Evolutionary conservation across 345 rosid species (phyloP).

Genomic region (Litchi chinensis): DNA sequence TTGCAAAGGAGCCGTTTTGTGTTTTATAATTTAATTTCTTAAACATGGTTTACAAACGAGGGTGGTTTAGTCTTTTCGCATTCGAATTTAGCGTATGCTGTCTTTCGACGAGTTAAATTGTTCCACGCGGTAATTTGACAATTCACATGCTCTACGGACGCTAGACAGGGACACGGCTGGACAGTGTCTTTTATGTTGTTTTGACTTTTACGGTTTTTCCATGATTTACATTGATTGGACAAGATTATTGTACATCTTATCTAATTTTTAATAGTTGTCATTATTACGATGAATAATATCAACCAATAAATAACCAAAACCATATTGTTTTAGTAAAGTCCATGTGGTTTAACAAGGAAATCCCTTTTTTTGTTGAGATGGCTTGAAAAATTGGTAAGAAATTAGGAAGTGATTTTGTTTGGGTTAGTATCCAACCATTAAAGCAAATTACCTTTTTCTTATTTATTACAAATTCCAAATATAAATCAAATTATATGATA

Average conservation of each 20-base stretch:
- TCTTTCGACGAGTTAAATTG: neutral
- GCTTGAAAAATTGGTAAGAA: constrained; percentile 16
- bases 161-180: too few relatives aligned
- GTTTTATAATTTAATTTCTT: neutral
- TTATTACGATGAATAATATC: too few relatives aligned
- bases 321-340: neutral
- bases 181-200: too few relatives aligned
- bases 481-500: too few relatives aligned
- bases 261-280: too few relatives aligned
- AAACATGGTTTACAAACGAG: neutral
- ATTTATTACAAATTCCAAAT: too few relatives aligned
- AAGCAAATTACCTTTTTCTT: neutral
- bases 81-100: neutral
- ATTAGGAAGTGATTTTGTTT: neutral
- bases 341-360: constrained; percentile 2
- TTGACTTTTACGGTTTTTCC: too few relatives aligned
- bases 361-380: neutral
- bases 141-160: too few relatives aligned
- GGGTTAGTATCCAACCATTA: neutral
- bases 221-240: too few relatives aligned
- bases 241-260: too few relatives aligned
- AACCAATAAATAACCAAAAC: too few relatives aligned
- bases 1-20: too few relatives aligned
- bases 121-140: neutral
- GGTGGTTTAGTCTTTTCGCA: neutral